Percentiles rank a stretch among this genome's conserved stretches.
These are phyloP conservation scores for Cordyceps farinosa DNA, from an alignment of 2,329 filamentous ascomycete species.

Conservation along the genomic window DNA sequence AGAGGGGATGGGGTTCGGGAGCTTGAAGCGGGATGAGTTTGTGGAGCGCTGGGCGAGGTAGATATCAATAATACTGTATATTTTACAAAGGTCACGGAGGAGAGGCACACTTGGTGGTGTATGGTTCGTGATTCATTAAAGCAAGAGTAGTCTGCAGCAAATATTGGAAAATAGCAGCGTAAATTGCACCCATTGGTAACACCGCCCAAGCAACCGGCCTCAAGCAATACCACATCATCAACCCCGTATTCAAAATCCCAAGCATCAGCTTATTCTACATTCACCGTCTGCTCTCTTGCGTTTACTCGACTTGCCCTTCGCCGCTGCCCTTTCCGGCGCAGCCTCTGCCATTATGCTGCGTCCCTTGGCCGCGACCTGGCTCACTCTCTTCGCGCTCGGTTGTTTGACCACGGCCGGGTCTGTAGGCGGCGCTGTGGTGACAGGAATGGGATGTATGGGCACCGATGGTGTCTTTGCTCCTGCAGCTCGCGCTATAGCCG, in stretches of 20 bases:
- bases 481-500: no score
- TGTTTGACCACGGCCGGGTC: no score
- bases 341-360: no score
- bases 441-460: no score
- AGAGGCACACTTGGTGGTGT: no score
- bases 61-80: background rate
- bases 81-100: no score
- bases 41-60: conserved; percentile 30
- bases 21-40: conserved; percentile 48
- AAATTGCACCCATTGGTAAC: no score
- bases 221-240: background rate
- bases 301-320: background rate
- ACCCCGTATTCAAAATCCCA: background rate
- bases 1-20: conserved; percentile 36
- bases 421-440: no score
- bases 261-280: background rate
- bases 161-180: background rate
- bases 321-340: no score
- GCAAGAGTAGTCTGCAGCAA: background rate
- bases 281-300: background rate
- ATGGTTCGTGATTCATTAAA: background rate
- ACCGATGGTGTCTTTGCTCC: no score
- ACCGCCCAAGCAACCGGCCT: background rate
- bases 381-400: no score
- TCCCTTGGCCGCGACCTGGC: no score